Conservation (phyloP, 2,329 filamentous ascomycete species). For the Aaosphaeria arxii region DNA sequence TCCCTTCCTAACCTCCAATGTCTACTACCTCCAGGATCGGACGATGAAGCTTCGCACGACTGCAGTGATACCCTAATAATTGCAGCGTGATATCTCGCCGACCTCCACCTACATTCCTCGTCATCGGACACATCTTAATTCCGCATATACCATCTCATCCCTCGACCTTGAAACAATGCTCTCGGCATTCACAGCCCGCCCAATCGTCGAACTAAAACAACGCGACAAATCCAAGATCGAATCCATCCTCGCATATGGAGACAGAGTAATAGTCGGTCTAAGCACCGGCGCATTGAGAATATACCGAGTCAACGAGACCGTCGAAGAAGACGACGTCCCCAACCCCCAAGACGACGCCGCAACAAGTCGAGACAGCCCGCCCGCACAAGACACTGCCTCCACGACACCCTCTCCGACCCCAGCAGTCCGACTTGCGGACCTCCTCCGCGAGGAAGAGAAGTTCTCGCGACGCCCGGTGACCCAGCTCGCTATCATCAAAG, state of each 20-base stretch:
- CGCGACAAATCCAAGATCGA: constrained; percentile 98
- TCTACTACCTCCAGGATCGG: too few species aligned
- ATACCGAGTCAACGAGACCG: constrained; percentile 79
- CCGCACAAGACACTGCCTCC: constrained; percentile 26
- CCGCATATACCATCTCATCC: constrained; percentile 1
- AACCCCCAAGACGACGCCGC: too few species aligned
- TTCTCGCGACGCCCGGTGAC: constrained; percentile 89
- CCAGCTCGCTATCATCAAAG: constrained; percentile 92
- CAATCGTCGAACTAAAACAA: constrained; percentile 93
- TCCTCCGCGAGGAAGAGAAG: constrained; percentile 88
- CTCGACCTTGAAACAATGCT: constrained; percentile 61
- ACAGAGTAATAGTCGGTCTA: constrained; percentile 86
- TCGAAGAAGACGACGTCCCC: constrained; percentile 38
- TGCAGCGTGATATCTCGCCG: constrained; percentile 1
- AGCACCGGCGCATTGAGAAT: constrained; percentile 86
- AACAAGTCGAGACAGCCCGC: constrained; percentile 13
- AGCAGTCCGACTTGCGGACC: constrained; percentile 61
- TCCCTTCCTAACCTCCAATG: too few species aligned
- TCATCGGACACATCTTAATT: constrained; percentile 9
- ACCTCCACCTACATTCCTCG: too few species aligned
- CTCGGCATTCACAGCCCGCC: constrained; percentile 93
- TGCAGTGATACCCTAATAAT: constrained; percentile 16
- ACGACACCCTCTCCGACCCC: constrained; percentile 26
- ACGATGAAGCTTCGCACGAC: constrained; percentile 17
- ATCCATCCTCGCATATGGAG: constrained; percentile 87